Percentiles rank a stretch among this genome's conserved stretches.
phyloP scores from a whole-genome alignment of 495 filamentous ascomycete species.

The Penicillium pancosmium region DNA sequence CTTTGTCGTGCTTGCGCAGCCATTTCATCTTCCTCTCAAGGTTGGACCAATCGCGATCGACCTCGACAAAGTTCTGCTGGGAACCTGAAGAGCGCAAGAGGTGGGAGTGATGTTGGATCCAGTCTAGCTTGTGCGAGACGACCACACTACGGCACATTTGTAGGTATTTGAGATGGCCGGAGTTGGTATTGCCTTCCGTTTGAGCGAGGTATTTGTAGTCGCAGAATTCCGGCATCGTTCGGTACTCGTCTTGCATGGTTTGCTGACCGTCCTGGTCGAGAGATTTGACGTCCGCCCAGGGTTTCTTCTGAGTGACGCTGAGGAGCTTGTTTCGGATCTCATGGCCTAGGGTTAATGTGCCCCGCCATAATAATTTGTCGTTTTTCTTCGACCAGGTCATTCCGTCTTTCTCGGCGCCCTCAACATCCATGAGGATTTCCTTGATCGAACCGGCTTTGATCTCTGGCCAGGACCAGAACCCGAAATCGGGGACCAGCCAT shows the following conservation, averaged over 20 bases:
- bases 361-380: conserved; percentile 50
- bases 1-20: conserved; percentile 34
- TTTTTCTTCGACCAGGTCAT: conserved; percentile 48
- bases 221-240: conserved; percentile 33
- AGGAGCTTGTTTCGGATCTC: conserved; percentile 38
- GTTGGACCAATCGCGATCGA: conserved; percentile 49
- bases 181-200: conserved; percentile 48
- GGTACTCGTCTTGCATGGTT: conserved; percentile 13
- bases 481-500: conserved; percentile 71
- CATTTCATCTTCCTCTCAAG: conserved; percentile 43
- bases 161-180: conserved; percentile 49
- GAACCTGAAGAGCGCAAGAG: conserved; percentile 33
- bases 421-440: conserved; percentile 45
- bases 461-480: conserved; percentile 63
- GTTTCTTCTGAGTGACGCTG: conserved; percentile 32
- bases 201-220: conserved; percentile 40
- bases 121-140: conserved; percentile 30
- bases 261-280: conserved; percentile 34
- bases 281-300: conserved; percentile 46
- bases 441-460: conserved; percentile 50
- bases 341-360: conserved; percentile 23
- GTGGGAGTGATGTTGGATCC: conserved; percentile 21
- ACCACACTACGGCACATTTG: conserved; percentile 52
- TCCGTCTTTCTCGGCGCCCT: conserved; percentile 20
- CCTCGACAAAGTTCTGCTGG: conserved; percentile 53